Conservation (phyloP, 345 rosid species). For the Bruguiera parviflora region DNA sequence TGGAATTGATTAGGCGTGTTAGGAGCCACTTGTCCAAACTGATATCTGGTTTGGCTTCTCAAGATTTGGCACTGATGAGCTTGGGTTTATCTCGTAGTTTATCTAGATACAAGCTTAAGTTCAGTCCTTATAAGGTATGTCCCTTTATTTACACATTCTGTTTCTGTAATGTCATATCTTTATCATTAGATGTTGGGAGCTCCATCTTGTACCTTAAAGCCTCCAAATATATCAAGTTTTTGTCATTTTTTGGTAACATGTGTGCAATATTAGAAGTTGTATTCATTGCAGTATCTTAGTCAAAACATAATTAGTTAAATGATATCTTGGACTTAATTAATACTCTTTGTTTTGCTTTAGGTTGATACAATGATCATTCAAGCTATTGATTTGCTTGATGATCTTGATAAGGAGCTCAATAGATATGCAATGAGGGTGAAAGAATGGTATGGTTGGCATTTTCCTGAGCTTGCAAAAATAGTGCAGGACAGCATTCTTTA, state of each 20-base stretch:
- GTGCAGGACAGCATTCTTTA: slow-evolving; percentile 71
- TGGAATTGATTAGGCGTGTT: slow-evolving; percentile 86
- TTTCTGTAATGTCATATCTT: background rate
- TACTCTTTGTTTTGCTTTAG: slow-evolving; percentile 22
- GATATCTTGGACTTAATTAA: too few species aligned
- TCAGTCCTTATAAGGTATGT: slow-evolving; percentile 86
- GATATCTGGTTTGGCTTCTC: slow-evolving; percentile 66
- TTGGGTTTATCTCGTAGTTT: slow-evolving; percentile 88
- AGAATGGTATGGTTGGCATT: slow-evolving; percentile 98
- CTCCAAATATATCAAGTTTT: too few species aligned
- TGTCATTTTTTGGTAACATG: too few species aligned
- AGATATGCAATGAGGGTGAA: slow-evolving; percentile 89
- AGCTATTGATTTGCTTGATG: slow-evolving; percentile 88
- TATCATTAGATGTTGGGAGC: too few species aligned
- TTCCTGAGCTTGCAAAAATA: slow-evolving; percentile 93
- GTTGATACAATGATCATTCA: slow-evolving; percentile 97
- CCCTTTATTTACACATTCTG: background rate
- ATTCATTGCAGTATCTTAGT: too few species aligned
- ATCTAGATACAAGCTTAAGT: slow-evolving; percentile 86
- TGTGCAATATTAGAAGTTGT: too few species aligned
- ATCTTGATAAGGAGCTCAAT: slow-evolving; percentile 94
- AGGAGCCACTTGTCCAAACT: slow-evolving; percentile 85
- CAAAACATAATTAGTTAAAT: slow-evolving; percentile 4
- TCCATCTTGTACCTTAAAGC: too few species aligned
- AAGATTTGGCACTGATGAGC: slow-evolving; percentile 92